Conservation (phyloP, 129 eudicot species). For the Pseudognaphalium luteoalbum region DNA sequence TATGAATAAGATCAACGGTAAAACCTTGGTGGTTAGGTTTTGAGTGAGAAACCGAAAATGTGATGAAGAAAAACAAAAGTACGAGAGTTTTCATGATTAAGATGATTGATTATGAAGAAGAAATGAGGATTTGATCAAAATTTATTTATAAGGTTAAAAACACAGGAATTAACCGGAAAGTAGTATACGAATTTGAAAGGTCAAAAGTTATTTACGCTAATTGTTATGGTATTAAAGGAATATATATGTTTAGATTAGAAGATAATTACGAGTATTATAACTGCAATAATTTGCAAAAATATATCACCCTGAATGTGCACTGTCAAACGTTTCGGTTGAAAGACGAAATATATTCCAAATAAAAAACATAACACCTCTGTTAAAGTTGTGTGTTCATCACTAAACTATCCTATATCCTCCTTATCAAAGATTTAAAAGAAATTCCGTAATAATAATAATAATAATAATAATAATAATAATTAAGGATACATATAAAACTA, state of each 20-base stretch:
- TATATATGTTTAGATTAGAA: not conserved
- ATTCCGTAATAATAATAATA: too few species aligned
- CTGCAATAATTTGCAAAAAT: constrained; percentile 16
- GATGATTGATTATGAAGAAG: constrained; percentile 14
- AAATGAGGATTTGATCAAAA: not conserved
- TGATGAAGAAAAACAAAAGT: constrained; percentile 11
- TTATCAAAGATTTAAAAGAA: too few species aligned
- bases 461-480: too few species aligned
- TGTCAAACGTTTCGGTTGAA: too few species aligned
- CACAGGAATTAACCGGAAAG: not conserved
- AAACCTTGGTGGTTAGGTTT: constrained; percentile 29
- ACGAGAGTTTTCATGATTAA: constrained; percentile 19
- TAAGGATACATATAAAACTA: too few species aligned
- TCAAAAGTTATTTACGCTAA: constrained; percentile 17
- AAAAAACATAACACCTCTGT: too few species aligned
- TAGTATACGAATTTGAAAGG: constrained; percentile 18
- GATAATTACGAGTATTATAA: not conserved
- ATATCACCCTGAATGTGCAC: not conserved
- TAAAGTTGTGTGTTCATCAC: too few species aligned
- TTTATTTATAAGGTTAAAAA: constrained; percentile 13
- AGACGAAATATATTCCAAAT: too few species aligned
- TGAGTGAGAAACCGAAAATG: constrained; percentile 21
- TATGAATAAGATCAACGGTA: constrained; percentile 49
- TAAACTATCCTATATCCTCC: too few species aligned
- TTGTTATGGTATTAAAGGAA: constrained; percentile 10